Evolutionary conservation across 345 rosid species (phyloP).

Genomic region (Limnanthes douglasii): DNA sequence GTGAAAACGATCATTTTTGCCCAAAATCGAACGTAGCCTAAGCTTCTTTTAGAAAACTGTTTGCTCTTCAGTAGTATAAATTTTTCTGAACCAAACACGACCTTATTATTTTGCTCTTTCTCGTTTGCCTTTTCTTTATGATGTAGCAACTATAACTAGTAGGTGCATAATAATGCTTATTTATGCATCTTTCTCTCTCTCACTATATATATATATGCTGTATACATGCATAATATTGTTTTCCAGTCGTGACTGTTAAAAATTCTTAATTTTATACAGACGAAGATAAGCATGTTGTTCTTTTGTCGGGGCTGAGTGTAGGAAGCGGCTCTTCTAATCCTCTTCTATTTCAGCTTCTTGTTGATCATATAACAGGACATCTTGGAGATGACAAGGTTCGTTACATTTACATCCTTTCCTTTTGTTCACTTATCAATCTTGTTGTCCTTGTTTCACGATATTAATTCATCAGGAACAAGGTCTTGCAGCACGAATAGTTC

Average conservation of each 20-base stretch:
- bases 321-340: conserved; percentile 68
- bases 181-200: no score
- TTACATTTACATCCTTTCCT: conserved; percentile 8
- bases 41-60: no score
- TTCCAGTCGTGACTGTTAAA: no score
- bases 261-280: conserved; percentile 40
- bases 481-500: conserved; percentile 73
- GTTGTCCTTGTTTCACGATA: conserved; percentile 4
- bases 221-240: no score
- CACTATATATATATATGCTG: no score
- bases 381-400: conserved; percentile 82
- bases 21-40: no score
- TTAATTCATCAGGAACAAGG: conserved; percentile 46
- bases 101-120: no score
- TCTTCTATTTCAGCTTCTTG: conserved; percentile 83
- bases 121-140: no score
- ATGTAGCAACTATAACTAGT: no score
- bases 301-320: conserved; percentile 68
- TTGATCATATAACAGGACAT: conserved; percentile 93
- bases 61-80: not conserved
- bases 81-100: no score
- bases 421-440: conserved; percentile 5
- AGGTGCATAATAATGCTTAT: no score
- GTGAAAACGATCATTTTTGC: no score
- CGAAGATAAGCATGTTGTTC: conserved; percentile 73